Evolutionary conservation across 169 alveolate species (phyloP).

Genomic region (Miamiensis avidus): DNA sequence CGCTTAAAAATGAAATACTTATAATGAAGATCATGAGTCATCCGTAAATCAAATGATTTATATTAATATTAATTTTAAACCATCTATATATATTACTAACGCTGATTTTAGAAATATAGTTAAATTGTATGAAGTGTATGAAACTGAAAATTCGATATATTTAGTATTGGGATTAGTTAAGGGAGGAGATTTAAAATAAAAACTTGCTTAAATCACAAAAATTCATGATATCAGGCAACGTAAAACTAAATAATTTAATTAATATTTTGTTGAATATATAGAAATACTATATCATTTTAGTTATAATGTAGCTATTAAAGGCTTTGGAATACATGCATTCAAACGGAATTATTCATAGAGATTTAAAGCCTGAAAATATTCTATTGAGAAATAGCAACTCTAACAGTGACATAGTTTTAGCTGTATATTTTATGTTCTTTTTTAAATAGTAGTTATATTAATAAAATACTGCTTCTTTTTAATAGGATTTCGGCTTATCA

Average conservation of each 20-base stretch:
- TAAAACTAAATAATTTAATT: no score
- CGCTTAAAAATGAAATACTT: not conserved
- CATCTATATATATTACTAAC: no score
- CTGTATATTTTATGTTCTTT: not conserved
- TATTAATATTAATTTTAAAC: not conserved
- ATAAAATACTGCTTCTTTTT: not conserved
- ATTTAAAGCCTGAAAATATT: not conserved
- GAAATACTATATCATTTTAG: not conserved
- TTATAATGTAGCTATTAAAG: not conserved
- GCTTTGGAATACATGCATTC: not conserved
- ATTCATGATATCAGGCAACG: not conserved
- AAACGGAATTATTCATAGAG: not conserved
- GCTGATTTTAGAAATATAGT: not conserved
- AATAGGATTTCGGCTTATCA: not conserved
- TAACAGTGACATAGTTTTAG: not conserved
- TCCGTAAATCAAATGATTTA: not conserved
- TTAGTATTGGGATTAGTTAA: not conserved
- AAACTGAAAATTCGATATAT: not conserved
- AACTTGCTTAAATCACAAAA: not conserved
- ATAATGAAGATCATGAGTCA: not conserved
- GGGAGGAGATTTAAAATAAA: not conserved
- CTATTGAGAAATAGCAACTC: not conserved
- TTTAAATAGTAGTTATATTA: no score
- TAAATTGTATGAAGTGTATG: not conserved
- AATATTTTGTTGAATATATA: no score